A percentile compares a stretch with the other conserved stretches of the same genome.
phyloP scores from a whole-genome alignment of 2,329 filamentous ascomycete species.

The Grosmannia penicillata region DNA sequence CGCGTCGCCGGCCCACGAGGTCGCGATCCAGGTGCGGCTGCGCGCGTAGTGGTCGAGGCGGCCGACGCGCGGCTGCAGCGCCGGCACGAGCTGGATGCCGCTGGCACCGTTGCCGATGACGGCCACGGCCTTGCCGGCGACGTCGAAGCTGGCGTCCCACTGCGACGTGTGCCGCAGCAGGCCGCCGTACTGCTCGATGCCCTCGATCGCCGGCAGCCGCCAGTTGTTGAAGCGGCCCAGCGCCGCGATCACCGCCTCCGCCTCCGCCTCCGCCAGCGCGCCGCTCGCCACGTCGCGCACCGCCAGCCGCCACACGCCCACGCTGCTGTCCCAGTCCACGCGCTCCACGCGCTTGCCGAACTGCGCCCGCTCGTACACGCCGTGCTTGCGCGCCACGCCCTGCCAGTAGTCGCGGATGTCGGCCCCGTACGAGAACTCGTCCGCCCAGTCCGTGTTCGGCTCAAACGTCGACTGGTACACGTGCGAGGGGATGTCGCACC shows the following conservation, averaged over 20 bases:
- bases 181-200: conserved; percentile 34
- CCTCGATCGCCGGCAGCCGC: conserved; percentile 36
- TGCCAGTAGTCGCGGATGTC: conserved; percentile 59
- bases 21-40: conserved; percentile 53
- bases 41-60: conserved; percentile 50
- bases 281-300: conserved; percentile 23
- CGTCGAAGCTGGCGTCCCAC: conserved; percentile 36
- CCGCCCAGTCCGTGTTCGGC: conserved; percentile 54
- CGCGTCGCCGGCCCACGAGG: conserved; percentile 41
- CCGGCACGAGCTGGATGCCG: conserved; percentile 32
- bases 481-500: conserved; percentile 55
- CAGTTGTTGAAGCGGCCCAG: conserved; percentile 45
- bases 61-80: conserved; percentile 30
- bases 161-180: conserved; percentile 37
- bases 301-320: conserved; percentile 40
- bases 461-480: conserved; percentile 56
- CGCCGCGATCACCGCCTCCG: conserved; percentile 48
- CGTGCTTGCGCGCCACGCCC: conserved; percentile 43
- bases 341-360: conserved; percentile 39
- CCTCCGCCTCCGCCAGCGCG: conserved; percentile 23
- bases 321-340: conserved; percentile 37
- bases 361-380: conserved; percentile 44
- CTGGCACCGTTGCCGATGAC: conserved; percentile 42
- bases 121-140: conserved; percentile 30
- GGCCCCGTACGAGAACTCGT: conserved; percentile 49